Conservation (phyloP, 2,329 filamentous ascomycete genomes). For the Incumbomyces lentus region DNA sequence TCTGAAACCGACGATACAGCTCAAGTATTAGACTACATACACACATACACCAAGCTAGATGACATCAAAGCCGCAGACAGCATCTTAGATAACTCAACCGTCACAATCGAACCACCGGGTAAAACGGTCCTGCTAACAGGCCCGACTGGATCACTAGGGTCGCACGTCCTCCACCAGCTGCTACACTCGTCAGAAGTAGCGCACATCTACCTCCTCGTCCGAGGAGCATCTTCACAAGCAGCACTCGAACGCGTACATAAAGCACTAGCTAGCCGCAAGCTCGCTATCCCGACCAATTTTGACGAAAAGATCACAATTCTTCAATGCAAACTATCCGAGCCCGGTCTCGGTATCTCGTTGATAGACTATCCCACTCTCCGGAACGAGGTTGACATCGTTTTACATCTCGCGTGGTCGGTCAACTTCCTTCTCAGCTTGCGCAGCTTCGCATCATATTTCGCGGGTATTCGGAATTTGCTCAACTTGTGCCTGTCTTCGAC, state of each 20-base stretch:
- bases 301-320: slow-evolving; percentile 37
- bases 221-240: slow-evolving; percentile 34
- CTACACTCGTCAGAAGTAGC: slow-evolving; percentile 25
- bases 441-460: slow-evolving; percentile 47
- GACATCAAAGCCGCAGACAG: not conserved
- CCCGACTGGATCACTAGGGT: slow-evolving; percentile 54
- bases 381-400: slow-evolving; percentile 39
- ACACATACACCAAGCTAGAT: slow-evolving; percentile 27
- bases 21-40: slow-evolving; percentile 37
- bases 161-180: slow-evolving; percentile 45
- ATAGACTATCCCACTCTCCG: slow-evolving; percentile 34
- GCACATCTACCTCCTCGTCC: slow-evolving; percentile 48
- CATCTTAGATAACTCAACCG: not conserved
- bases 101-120: not conserved
- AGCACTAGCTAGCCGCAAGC: slow-evolving; percentile 31
- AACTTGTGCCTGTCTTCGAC: slow-evolving; percentile 30
- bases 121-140: slow-evolving; percentile 42
- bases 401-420: slow-evolving; percentile 56
- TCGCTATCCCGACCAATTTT: slow-evolving; percentile 17
- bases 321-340: slow-evolving; percentile 38
- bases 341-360: slow-evolving; percentile 38
- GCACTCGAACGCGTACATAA: slow-evolving; percentile 36
- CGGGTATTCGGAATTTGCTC: slow-evolving; percentile 40
- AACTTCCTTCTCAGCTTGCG: slow-evolving; percentile 50
- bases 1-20: slow-evolving; percentile 27